Evolutionary conservation across 192 early-diverging fungal genomes (phyloP), one percentile per base, ranked within the genome.

Genomic region (Lunasporangiospora selenospora): DNA sequence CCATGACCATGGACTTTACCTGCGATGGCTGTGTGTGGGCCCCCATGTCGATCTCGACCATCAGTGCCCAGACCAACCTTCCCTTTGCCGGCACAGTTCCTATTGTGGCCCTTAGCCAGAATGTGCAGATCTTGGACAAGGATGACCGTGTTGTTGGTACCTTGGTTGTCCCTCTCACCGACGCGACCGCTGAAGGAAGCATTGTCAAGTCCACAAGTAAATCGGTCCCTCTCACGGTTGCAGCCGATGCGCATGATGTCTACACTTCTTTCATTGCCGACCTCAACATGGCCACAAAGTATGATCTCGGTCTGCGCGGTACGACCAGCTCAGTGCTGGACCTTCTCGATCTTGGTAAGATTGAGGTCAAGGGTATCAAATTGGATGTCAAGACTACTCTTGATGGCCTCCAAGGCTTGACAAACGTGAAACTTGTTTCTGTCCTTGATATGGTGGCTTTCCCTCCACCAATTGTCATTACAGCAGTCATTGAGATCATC

Each of bases 41-140:
- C 24, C 86, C 86, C 27, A 42, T 36, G 11, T 52, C 76, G 2
- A 42, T 46, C 23, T 77, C 82, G n/a, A 50, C 75, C 24, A 78
- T 87, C 24, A 60, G 54, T 6, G 82, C 82, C 5, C 48, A 58
- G 3, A 80, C 80, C 57, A 58, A 75, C 12, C 79, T 88, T 40
- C 87, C 87, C 8, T 88, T 88, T 38, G 75, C 75, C 31, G 75
- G 83, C n/a, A 46, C 70, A n/a, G 55, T 82, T 16, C 76, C 65
- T 11, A 81, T 87, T 50, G 67, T 70, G 39, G 38, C 75, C 33
- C 66, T 82, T 23, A 61, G 73, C 31, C 78, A 82, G 48, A 67
- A 78, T 18, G 71, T 85, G 8, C 67, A 76, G 26, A 37, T 85
- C 12, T 56, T 65, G 41, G 76, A 65, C 36, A 24, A 45, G 1